Evolutionary conservation across 805 yeast genomes (phyloP).

Genomic region (Cyberlindnera euphorbiiphila): DNA sequence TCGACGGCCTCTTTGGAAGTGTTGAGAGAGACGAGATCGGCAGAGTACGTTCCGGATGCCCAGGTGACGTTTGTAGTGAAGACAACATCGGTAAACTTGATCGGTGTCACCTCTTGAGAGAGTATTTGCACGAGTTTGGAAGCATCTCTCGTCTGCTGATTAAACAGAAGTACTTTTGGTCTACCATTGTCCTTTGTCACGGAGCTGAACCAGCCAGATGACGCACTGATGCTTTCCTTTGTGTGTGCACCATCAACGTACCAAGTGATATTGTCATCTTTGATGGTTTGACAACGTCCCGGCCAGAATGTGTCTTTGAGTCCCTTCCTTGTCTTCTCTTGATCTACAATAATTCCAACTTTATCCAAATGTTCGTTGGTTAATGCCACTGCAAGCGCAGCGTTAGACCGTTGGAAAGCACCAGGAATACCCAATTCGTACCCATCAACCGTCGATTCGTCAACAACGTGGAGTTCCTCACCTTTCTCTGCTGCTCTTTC

Average conservation of each 20-base stretch:
- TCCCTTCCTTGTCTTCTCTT: slow-evolving; percentile 40
- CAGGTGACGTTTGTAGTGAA: slow-evolving; percentile 93
- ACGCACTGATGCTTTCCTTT: slow-evolving; percentile 76
- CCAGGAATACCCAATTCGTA: slow-evolving; percentile 71
- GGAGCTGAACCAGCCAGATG: slow-evolving; percentile 72
- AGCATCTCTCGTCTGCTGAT: slow-evolving; percentile 93
- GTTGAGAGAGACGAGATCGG: slow-evolving; percentile 83
- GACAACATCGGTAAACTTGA: slow-evolving; percentile 67
- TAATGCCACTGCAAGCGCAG: slow-evolving; percentile 78
- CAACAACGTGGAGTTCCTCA: slow-evolving; percentile 49
- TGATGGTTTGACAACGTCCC: slow-evolving; percentile 86
- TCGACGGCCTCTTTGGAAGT: slow-evolving; percentile 77
- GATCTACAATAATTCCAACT: slow-evolving; percentile 39
- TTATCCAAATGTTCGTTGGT: slow-evolving; percentile 55
- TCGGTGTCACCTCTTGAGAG: slow-evolving; percentile 37
- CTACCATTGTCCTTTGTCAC: slow-evolving; percentile 33
- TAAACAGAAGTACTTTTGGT: slow-evolving; percentile 62
- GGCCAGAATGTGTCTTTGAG: slow-evolving; percentile 76
- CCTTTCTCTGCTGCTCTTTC: slow-evolving; percentile 67
- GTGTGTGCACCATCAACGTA: slow-evolving; percentile 96
- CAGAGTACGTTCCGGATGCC: slow-evolving; percentile 73
- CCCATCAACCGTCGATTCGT: slow-evolving; percentile 30
- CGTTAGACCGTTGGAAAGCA: slow-evolving; percentile 78
- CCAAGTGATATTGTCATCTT: slow-evolving; percentile 58
- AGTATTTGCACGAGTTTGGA: slow-evolving; percentile 55